Conservation (phyloP, 2,329 filamentous ascomycete species). For the Hirsutella thompsonii region DNA sequence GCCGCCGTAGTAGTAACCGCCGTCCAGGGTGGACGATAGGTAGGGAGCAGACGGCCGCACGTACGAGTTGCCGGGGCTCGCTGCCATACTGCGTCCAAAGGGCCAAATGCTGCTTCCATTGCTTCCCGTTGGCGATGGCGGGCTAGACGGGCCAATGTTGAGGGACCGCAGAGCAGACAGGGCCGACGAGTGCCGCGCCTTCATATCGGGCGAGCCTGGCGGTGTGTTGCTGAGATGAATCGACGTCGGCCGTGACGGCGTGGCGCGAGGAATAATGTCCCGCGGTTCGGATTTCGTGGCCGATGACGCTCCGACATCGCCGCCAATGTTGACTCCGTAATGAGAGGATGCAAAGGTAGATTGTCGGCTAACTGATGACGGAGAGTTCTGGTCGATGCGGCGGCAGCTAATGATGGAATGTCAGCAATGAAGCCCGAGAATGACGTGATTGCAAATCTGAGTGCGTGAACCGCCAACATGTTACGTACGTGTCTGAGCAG, state of each 20-base stretch:
- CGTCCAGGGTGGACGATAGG: constrained; percentile 38
- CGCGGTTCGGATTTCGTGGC: constrained; percentile 30
- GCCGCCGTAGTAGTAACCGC: constrained; percentile 25
- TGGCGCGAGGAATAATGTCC: constrained; percentile 52
- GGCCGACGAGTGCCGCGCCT: constrained; percentile 31
- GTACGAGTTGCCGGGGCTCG: constrained; percentile 41
- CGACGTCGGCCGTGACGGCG: constrained; percentile 46
- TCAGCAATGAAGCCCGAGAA: background rate
- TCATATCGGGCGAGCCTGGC: constrained; percentile 30
- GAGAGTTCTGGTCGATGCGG: constrained; percentile 33
- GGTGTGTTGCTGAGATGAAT: constrained; percentile 39
- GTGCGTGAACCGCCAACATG: constrained; percentile 26
- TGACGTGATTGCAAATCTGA: too few relatives aligned
- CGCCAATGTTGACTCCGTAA: background rate
- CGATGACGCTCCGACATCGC: background rate
- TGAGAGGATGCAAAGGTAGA: background rate
- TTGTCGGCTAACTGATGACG: constrained; percentile 5
- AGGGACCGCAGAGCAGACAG: constrained; percentile 43
- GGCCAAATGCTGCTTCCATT: constrained; percentile 37
- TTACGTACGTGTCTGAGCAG: constrained; percentile 50
- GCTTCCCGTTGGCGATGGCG: constrained; percentile 36
- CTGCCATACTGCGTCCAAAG: constrained; percentile 35
- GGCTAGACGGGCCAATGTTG: constrained; percentile 39
- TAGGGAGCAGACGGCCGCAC: constrained; percentile 22
- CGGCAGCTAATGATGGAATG: constrained; percentile 30